These are phyloP conservation scores for Coccomyxa subellipsoidea DNA, from an alignment of 163 green algal species.

Conservation along the genomic window DNA sequence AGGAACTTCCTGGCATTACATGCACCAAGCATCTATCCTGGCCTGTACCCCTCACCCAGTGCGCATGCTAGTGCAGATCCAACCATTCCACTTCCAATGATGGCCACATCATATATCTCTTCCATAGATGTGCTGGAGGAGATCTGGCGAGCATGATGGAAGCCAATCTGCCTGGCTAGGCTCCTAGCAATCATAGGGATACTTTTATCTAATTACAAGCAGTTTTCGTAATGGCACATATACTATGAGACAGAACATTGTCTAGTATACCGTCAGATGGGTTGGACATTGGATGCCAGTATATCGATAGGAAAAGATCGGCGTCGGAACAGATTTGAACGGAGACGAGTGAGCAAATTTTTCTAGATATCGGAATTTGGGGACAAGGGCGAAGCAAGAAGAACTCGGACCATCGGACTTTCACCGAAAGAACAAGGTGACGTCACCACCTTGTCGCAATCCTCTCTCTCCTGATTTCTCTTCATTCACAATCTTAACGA, in stretches of 20 bases:
- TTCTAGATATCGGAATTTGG: too few species aligned
- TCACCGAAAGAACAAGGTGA: neutral
- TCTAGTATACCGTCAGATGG: too few species aligned
- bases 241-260: too few species aligned
- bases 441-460: neutral
- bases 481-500: neutral
- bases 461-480: neutral
- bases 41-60: neutral
- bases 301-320: too few species aligned
- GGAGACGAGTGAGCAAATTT: too few species aligned
- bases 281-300: too few species aligned
- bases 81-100: conserved; percentile 77
- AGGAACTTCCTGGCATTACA: too few species aligned
- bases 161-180: neutral
- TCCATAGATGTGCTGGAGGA: neutral
- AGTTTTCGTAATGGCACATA: too few species aligned
- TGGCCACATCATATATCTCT: conserved; percentile 60
- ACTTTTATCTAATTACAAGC: too few species aligned
- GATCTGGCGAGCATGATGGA: neutral
- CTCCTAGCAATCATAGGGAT: neutral
- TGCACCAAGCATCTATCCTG: too few species aligned
- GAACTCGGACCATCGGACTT: neutral
- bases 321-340: too few species aligned
- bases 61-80: conserved; percentile 57
- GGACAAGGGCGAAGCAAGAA: too few species aligned